Base-by-base conservation (phyloP, 2,329 filamentous ascomycete genomes). In the Sordariomycetes sp. region DNA sequence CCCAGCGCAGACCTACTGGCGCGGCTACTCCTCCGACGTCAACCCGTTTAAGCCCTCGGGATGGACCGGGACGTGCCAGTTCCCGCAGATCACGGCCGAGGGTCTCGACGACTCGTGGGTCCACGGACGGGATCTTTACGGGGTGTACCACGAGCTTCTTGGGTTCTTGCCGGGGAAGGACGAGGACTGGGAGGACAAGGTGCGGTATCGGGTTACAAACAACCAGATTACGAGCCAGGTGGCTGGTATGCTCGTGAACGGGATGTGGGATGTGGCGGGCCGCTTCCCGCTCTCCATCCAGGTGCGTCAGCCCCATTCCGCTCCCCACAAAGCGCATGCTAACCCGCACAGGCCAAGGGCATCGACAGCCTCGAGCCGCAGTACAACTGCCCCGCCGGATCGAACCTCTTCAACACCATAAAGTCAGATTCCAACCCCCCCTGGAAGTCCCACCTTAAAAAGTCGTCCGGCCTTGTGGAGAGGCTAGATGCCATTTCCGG, bases 141-240 rank as follows among this genome's bases (percentile, higher is more conserved):
- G 71, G n/a, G 87, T 92, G 10, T 94, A 95, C 65, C 80, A 85
- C 63, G 79, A 81, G 60, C 71, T 88, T 5, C 75, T 94, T 0
- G 65, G 72, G 2, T 88, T 92, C 66, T 72, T 94, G 1, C 88
- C 88, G 0, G 68, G 75, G 42, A 39, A 32, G 3, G 60, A 64
- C 22, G 62, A 69, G 13, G 66, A 76, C 32, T 75, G 73, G 72
- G 61, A 63, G 4, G 61, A 63, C 10, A 73, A 72, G 17, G 75
- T 88, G 36, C 69, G 69, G 54, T 92, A 85, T 68, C 79, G 88
- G 56, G 87, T 92, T 12, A 91, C 89, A 0, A 88, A 88, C 67
- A 94, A 94, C 69, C 76, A 84, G 55, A 92, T 95, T 65, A 94
- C 89, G 2, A 86, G 81, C 64, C 86, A 94, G 69, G 88, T 92